These are phyloP conservation scores for Kurtzmaniella quercitrusa DNA, from an alignment of 1,139 yeast genomes.

Conservation along the genomic window DNA sequence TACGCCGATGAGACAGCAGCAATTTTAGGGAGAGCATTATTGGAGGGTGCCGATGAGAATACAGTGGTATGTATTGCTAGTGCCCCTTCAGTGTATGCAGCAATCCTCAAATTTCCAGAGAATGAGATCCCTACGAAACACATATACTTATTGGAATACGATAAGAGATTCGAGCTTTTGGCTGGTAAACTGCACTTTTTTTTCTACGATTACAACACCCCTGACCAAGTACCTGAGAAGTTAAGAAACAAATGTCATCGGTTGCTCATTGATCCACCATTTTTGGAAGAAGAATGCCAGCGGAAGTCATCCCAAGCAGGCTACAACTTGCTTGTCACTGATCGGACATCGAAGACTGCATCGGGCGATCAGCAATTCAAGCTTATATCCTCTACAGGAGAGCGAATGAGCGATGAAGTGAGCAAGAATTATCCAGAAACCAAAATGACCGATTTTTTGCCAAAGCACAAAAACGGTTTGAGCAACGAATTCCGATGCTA, in stretches of 20 bases:
- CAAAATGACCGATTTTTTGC: constrained; percentile 59
- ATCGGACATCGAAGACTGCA: constrained; percentile 30
- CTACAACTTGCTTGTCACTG: constrained; percentile 46
- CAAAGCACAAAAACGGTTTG: constrained; percentile 80
- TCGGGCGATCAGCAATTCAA: constrained; percentile 44
- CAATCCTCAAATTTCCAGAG: constrained; percentile 53
- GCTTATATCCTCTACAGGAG: constrained; percentile 78
- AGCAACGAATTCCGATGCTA: constrained; percentile 87
- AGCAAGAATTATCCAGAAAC: constrained; percentile 61
- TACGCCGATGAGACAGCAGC: constrained; percentile 71
- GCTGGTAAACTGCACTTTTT: constrained; percentile 66
- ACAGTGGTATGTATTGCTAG: constrained; percentile 74
- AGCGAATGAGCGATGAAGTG: constrained; percentile 69
- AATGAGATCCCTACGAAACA: constrained; percentile 58
- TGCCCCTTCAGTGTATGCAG: constrained; percentile 92
- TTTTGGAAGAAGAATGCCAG: constrained; percentile 77
- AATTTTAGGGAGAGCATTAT: constrained; percentile 58
- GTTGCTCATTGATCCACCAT: constrained; percentile 85
- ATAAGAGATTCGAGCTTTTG: constrained; percentile 65
- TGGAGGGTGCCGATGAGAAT: constrained; percentile 69
- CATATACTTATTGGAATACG: constrained; percentile 74
- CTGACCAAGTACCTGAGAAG: constrained; percentile 55
- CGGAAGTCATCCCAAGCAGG: constrained; percentile 70
- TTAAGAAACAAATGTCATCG: constrained; percentile 65
- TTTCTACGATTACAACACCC: constrained; percentile 71